Evolutionary conservation across 768 basidiomycete genomes (phyloP).

Genomic region (Sarcomyxa edulis): DNA sequence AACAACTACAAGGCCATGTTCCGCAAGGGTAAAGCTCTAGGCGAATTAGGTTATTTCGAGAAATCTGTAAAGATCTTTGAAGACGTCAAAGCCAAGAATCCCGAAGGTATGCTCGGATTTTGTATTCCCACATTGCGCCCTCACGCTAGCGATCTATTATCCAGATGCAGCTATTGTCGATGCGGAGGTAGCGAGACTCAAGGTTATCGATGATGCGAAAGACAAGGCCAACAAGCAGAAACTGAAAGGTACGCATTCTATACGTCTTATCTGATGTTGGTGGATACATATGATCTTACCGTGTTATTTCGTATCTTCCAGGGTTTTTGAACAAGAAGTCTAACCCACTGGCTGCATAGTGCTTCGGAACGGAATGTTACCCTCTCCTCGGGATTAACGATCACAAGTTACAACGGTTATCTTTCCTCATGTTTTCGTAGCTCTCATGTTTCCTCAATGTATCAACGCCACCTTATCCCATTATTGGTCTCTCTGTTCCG

Average conservation of each 20-base stretch:
- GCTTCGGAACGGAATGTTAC: too few relatives aligned
- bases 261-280: too few relatives aligned
- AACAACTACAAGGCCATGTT: constrained; percentile 76
- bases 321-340: constrained; percentile 53
- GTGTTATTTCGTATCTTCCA: constrained; percentile 14
- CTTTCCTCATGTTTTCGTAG: too few relatives aligned
- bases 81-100: constrained; percentile 60
- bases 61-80: constrained; percentile 62
- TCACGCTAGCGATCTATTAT: constrained; percentile 3
- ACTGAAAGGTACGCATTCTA: constrained; percentile 56
- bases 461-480: too few relatives aligned
- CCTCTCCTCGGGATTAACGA: too few relatives aligned
- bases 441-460: too few relatives aligned
- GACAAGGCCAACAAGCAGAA: constrained; percentile 64
- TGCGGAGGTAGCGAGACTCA: constrained; percentile 60
- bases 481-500: too few relatives aligned
- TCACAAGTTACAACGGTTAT: too few relatives aligned
- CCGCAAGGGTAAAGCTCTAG: constrained; percentile 75
- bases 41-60: constrained; percentile 72
- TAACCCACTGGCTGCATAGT: too few relatives aligned
- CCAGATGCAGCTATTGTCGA: constrained; percentile 54
- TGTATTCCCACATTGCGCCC: background rate
- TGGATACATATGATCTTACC: too few relatives aligned
- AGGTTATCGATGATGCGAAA: constrained; percentile 59
- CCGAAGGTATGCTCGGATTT: constrained; percentile 38